A percentile compares a stretch with the other conserved stretches of the same genome.
phyloP scores from a whole-genome alignment of 2,329 filamentous ascomycete genomes.

The Alternaria novae-zelandiae region DNA sequence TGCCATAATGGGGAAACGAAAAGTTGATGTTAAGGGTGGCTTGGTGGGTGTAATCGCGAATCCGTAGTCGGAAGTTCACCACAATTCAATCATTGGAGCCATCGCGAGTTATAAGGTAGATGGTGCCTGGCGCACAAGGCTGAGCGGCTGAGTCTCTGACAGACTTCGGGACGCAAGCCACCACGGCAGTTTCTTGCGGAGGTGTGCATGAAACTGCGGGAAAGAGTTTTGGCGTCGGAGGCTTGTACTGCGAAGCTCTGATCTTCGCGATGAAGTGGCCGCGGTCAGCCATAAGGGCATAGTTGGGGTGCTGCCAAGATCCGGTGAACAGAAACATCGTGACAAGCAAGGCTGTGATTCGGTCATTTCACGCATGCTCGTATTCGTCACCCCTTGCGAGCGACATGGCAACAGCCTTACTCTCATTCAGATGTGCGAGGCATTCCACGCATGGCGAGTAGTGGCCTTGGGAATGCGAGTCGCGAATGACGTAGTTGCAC shows the following conservation, averaged over 20 bases:
- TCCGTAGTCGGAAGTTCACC: neutral
- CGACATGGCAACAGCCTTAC: neutral
- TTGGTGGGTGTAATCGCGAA: neutral
- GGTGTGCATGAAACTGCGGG: neutral
- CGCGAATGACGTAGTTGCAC: constrained; percentile 4
- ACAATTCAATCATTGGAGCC: neutral
- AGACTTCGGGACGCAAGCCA: neutral
- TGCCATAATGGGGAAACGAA: neutral
- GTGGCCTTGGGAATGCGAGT: neutral
- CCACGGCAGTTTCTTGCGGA: neutral
- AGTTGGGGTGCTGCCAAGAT: constrained; percentile 10
- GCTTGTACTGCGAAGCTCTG: neutral
- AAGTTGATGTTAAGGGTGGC: neutral
- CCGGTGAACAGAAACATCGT: constrained; percentile 16
- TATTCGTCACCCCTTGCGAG: neutral
- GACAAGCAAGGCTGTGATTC: neutral
- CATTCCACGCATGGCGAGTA: neutral
- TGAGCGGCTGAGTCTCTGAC: neutral
- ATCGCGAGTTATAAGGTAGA: neutral
- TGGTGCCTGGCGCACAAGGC: neutral
- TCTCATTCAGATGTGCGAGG: neutral
- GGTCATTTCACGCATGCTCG: neutral
- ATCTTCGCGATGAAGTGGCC: neutral
- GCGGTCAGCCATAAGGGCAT: constrained; percentile 6
- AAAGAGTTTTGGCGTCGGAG: neutral